These are phyloP conservation scores for Fusarium setosum DNA, from an alignment of 2,329 filamentous ascomycete species.

Conservation along the genomic window DNA sequence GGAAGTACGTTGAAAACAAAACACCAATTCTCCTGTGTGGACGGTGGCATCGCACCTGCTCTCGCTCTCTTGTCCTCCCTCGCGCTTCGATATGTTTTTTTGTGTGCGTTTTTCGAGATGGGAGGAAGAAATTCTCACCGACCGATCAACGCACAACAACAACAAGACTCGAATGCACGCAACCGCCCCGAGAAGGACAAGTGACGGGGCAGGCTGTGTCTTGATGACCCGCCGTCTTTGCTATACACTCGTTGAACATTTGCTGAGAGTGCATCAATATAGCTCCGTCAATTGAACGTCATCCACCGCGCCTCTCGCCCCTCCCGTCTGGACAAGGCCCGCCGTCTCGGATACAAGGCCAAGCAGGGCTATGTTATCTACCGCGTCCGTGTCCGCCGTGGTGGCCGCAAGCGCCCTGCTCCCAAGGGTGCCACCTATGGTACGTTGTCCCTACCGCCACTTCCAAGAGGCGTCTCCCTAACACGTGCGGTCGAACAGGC, in stretches of 20 bases:
- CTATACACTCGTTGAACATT: constrained; percentile 99
- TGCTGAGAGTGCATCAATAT: constrained; percentile 99
- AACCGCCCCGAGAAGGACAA: constrained; percentile 9
- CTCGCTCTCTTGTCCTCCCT: constrained; percentile 31
- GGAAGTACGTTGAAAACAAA: constrained; percentile 84
- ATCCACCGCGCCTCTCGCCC: constrained; percentile 99
- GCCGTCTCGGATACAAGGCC: constrained; percentile 99
- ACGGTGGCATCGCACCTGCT: constrained; percentile 45
- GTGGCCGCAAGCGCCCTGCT: constrained; percentile 97
- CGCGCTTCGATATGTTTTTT: constrained; percentile 17
- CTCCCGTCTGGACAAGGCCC: constrained; percentile 99
- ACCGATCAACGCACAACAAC: constrained; percentile 1
- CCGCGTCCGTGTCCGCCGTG: constrained; percentile 97
- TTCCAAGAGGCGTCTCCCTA: constrained; percentile 23
- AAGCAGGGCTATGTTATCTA: constrained; percentile 99
- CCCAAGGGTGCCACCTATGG: constrained; percentile 99
- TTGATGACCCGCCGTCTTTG: constrained; percentile 57
- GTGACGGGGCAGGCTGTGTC: constrained; percentile 16
- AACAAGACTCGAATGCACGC: not conserved
- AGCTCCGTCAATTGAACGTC: constrained; percentile 99
- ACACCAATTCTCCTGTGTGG: constrained; percentile 50
- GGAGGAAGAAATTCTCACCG: constrained; percentile 29
- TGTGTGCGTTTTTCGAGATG: constrained; percentile 22
- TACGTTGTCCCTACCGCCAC: constrained; percentile 60
- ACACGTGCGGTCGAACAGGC: constrained; percentile 66